These are phyloP conservation scores for Pyrenophora tritici-repentis DNA, from an alignment of 2,329 filamentous ascomycete genomes.

Conservation along the genomic window DNA sequence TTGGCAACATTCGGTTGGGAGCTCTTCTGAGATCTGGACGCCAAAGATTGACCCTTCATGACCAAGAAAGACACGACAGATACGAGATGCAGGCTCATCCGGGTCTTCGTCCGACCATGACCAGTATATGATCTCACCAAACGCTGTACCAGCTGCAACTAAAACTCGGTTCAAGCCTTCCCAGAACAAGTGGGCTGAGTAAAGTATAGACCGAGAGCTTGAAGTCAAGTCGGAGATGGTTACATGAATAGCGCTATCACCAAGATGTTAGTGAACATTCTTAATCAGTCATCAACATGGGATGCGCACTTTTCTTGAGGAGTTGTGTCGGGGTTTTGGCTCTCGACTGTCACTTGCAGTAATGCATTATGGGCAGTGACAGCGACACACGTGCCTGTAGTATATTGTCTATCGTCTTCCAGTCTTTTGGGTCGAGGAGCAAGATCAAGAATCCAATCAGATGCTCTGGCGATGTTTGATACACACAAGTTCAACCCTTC, in stretches of 20 bases:
- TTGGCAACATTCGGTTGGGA: slow-evolving; percentile 27
- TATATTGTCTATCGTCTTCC: slow-evolving; percentile 10
- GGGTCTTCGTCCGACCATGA: slow-evolving; percentile 59
- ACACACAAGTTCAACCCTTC: slow-evolving; percentile 20
- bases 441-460: slow-evolving; percentile 48
- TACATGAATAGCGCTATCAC: slow-evolving; percentile 16
- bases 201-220: slow-evolving; percentile 82
- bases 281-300: not conserved
- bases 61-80: slow-evolving; percentile 63
- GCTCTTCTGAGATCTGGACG: slow-evolving; percentile 69
- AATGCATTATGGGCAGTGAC: slow-evolving; percentile 90
- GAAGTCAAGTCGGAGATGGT: slow-evolving; percentile 59
- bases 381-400: slow-evolving; percentile 29
- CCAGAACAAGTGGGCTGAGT: slow-evolving; percentile 77
- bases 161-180: slow-evolving; percentile 64
- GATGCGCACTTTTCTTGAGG: slow-evolving; percentile 4
- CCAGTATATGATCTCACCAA: slow-evolving; percentile 94
- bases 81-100: slow-evolving; percentile 35
- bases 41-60: slow-evolving; percentile 96
- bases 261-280: slow-evolving; percentile 3
- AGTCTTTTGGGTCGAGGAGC: slow-evolving; percentile 20
- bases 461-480: slow-evolving; percentile 29
- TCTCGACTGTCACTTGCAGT: slow-evolving; percentile 53
- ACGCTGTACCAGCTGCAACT: slow-evolving; percentile 87
- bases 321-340: slow-evolving; percentile 3